Base-by-base conservation (phyloP, 2,329 filamentous ascomycete species). In the Cryoendolithus antarcticus region DNA sequence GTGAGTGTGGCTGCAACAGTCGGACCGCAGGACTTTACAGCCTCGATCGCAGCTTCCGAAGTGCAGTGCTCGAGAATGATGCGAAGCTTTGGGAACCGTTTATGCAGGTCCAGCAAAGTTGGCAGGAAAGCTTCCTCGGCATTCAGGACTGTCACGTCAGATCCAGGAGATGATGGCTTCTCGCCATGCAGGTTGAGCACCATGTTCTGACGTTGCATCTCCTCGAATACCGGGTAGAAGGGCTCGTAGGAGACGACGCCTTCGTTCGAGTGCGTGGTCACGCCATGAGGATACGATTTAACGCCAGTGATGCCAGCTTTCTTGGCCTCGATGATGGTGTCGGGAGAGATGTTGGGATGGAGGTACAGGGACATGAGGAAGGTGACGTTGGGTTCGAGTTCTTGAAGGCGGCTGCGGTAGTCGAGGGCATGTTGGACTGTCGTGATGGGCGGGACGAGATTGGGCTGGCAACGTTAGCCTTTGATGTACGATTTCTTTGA, bases 111-210 rank as follows among this genome's bases (percentile, higher is more conserved):
- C 47, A 74, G 67, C 27, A 95, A 69, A 0, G 80, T 89, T 0
- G 88, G 88, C 6, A 96, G 68, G 64, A 96, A 96, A 2, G 68
- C 69, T 45, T 77, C 72, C 60, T 88, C 82, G 12, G 80, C 80
- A 51, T 80, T 82, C 46, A 85, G 64, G 3, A 62, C 57, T 7
- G 59, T 61, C 44, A 62, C 57, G 44, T 62, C 56, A 34, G 54
- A 48, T 38, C 49, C 54, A 32, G 60, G 59, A 47, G 67, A 67
- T 2, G 70, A 70, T 0, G 77, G 80, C n/a, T 80, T 75, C 63
- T 95, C 89, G 48, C 88, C 89, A 58, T 96, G 88, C n/a, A 96
- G 68, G 63, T 95, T 95, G 32, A 93, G 71, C n/a, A 93, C 73
- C 57, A 94, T 69, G 48, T 80, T 77, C 48, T 86, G 75, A 43